A percentile compares a stretch with the other conserved stretches of the same genome.
phyloP scores from a whole-genome alignment of 805 yeast species.

The Nakazawaea wickerhamii region DNA sequence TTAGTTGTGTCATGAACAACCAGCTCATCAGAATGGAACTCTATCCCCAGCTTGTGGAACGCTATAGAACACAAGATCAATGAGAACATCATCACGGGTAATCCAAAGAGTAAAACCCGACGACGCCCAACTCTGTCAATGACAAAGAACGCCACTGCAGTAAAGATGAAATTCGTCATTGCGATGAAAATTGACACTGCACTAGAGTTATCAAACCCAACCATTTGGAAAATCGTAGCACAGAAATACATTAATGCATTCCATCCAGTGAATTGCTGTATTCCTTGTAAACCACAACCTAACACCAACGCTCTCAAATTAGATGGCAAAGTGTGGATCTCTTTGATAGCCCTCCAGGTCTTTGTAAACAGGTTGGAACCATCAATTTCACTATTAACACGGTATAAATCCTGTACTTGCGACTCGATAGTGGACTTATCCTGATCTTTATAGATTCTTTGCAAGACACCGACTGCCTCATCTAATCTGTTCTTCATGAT shows the following conservation, averaged over 20 bases:
- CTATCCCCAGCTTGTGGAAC: slow-evolving; percentile 37
- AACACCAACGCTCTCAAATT: slow-evolving; percentile 47
- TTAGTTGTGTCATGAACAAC: slow-evolving; percentile 1
- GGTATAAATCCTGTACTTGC: slow-evolving; percentile 38
- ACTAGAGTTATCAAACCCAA: slow-evolving; percentile 46
- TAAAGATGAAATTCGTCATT: slow-evolving; percentile 49
- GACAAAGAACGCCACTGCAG: slow-evolving; percentile 41
- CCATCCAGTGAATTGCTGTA: slow-evolving; percentile 54
- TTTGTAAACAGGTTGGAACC: slow-evolving; percentile 23
- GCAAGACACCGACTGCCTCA: slow-evolving; percentile 35
- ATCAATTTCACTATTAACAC: slow-evolving; percentile 13
- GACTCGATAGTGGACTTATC: slow-evolving; percentile 34
- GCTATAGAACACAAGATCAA: slow-evolving; percentile 48
- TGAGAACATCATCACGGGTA: slow-evolving; percentile 41
- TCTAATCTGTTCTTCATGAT: slow-evolving; percentile 37
- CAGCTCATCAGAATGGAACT: slow-evolving; percentile 25
- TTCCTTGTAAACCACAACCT: slow-evolving; percentile 53
- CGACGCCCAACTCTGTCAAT: slow-evolving; percentile 51
- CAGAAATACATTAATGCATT: slow-evolving; percentile 55
- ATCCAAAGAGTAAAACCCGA: slow-evolving; percentile 37
- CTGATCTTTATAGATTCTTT: slow-evolving; percentile 32
- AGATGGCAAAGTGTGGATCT: slow-evolving; percentile 36
- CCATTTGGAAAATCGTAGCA: slow-evolving; percentile 48
- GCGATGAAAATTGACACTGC: slow-evolving; percentile 51
- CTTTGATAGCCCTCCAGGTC: slow-evolving; percentile 34